Base-by-base conservation (phyloP, 495 filamentous ascomycete genomes). In the Aspergillus haitiensis region DNA sequence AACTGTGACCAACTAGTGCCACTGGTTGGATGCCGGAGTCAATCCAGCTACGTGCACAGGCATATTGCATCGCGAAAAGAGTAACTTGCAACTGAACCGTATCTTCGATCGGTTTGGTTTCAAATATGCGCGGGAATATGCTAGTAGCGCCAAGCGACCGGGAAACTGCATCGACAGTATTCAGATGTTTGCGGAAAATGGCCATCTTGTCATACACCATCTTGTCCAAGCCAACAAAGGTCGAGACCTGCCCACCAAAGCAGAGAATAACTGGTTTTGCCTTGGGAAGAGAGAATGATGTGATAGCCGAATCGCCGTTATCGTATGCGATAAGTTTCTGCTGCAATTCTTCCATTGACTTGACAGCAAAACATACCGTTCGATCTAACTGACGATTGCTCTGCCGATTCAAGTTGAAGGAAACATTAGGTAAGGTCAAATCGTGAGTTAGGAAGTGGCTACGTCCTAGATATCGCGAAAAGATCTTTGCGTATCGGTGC, bases 1-100 rank as follows among this genome's bases (percentile, higher is more conserved):
- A 75, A 59, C 74, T 78, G 54, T 84, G 81, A 9, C 81, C 81
- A n/a, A 81, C 62, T 5, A 83, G 59, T 4, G 74, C 65, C 10
- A 48, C 64, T 0, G 71, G 53, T 54, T 6, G 0, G 4, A 47
- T 27, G 2, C 79, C 79, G 52, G 65, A 72, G 35, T 78, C 74
- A 0, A 81, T 74, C 79, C 79, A 83, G 7, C 56, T 15, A 39
- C 58, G 68, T 8, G 80, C 76, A 44, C 49, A 70, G 2, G 78
- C 57, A 48, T 82, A 81, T 62, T 82, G 80, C 15, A 75, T 31
- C 2, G 79, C 61, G 56, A 83, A 82, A 1, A 78, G 55, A 0
- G 47, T 61, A 60, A 53, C 56, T 7, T 84, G 81, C 0, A 82
- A 61, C 1, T 58, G 56, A 8, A 80, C 72, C 0, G 70, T 13